Percentiles rank a stretch among this genome's conserved stretches.
These are phyloP conservation scores for Solanum tarijense DNA, from an alignment of 257 asterid genomes.

Conservation along the genomic window DNA sequence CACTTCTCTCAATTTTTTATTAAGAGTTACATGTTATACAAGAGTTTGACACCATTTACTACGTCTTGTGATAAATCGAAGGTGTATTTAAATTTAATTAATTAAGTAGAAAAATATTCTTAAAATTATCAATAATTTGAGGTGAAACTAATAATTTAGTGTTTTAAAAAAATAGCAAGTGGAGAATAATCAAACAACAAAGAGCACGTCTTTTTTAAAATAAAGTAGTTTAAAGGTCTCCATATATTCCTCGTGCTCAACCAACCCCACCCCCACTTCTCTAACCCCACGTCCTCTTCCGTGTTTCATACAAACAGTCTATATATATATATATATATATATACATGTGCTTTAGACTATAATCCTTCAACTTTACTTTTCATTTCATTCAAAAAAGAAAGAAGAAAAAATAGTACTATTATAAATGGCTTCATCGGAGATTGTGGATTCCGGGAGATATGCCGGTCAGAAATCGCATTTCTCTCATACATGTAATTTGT, in stretches of 20 bases:
- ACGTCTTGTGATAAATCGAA: too few species aligned
- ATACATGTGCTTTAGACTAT: not conserved
- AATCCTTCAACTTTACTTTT: not conserved
- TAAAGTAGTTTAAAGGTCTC: not conserved
- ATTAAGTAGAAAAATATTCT: too few species aligned
- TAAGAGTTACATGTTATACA: too few species aligned
- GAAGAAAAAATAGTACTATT: not conserved
- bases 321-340: not conserved
- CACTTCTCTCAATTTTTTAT: fast-evolving
- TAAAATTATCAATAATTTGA: too few species aligned
- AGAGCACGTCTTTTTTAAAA: not conserved
- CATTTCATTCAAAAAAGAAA: not conserved
- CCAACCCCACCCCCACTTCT: not conserved
- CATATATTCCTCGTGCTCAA: conserved; percentile 58
- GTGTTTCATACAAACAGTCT: not conserved
- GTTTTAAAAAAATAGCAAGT: not conserved
- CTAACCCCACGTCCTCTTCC: not conserved
- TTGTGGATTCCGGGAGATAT: conserved; percentile 36
- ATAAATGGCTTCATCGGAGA: conserved; percentile 38
- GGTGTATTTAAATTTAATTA: too few species aligned
- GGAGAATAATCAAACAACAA: not conserved
- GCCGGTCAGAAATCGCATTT: conserved; percentile 49
- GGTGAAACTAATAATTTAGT: too few species aligned
- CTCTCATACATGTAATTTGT: conserved; percentile 55
- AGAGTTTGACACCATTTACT: too few species aligned